Conservation (phyloP, 2,329 filamentous ascomycete genomes). For the Cryphonectria japonica region DNA sequence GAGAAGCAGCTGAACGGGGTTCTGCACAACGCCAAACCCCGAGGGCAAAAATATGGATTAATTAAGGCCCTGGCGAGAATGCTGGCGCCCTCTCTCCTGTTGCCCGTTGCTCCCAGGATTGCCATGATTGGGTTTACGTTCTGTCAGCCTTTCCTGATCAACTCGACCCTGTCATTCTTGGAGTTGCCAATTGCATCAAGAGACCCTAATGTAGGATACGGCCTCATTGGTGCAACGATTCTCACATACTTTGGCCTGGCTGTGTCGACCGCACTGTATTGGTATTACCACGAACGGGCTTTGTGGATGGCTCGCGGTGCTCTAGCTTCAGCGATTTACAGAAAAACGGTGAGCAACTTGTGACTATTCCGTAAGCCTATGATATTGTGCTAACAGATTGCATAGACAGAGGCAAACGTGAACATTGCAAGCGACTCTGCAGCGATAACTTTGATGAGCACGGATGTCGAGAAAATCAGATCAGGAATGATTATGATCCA, state of each 20-base stretch:
- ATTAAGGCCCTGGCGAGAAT: slow-evolving; percentile 37
- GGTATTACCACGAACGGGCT: slow-evolving; percentile 37
- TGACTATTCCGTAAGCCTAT: slow-evolving; percentile 18
- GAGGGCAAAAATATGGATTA: slow-evolving; percentile 36
- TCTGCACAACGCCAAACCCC: slow-evolving; percentile 27
- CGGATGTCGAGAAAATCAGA: slow-evolving; percentile 42
- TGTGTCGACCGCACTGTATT: slow-evolving; percentile 39
- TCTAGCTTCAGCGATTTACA: slow-evolving; percentile 40
- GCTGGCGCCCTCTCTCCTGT: slow-evolving; percentile 39
- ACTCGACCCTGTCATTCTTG: slow-evolving; percentile 42
- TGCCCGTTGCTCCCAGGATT: slow-evolving; percentile 43
- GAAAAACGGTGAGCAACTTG: slow-evolving; percentile 34
- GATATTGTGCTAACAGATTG: background rate
- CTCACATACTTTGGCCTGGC: slow-evolving; percentile 42
- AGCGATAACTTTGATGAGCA: slow-evolving; percentile 45
- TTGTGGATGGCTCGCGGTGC: slow-evolving; percentile 33
- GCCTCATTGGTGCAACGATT: slow-evolving; percentile 39
- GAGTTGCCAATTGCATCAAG: slow-evolving; percentile 29
- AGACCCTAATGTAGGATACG: slow-evolving; percentile 37
- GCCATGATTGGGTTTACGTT: slow-evolving; percentile 46
- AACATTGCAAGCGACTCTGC: slow-evolving; percentile 36
- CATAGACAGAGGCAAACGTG: background rate
- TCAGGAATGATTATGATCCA: slow-evolving; percentile 38
- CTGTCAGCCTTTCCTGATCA: slow-evolving; percentile 49
- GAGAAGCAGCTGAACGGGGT: slow-evolving; percentile 21